Conservation (phyloP, 768 basidiomycete species). For the Scleroderma citrinum region DNA sequence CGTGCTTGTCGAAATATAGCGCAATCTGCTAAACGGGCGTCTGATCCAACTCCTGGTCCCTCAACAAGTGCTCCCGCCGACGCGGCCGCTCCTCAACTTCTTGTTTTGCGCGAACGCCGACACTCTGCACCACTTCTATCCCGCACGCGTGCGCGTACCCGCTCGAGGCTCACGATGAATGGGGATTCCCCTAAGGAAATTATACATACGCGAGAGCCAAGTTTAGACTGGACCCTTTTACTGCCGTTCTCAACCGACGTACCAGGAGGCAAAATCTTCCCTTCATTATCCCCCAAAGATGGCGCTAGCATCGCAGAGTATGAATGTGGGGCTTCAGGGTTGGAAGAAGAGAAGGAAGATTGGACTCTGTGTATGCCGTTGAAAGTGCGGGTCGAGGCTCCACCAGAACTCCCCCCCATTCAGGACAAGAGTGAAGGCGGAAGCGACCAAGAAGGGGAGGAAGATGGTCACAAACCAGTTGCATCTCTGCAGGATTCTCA, state of each 20-base stretch:
- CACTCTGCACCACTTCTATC: constrained; percentile 26
- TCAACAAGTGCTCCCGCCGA: not conserved
- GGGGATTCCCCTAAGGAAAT: not conserved
- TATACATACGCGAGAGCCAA: not conserved
- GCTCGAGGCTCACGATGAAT: not conserved
- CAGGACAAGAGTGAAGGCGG: not conserved
- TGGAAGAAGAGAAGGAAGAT: constrained; percentile 18
- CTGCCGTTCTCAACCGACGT: constrained; percentile 25
- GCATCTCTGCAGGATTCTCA: not conserved
- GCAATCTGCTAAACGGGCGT: not conserved
- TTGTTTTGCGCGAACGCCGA: constrained; percentile 24
- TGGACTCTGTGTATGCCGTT: constrained; percentile 31
- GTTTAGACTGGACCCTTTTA: constrained; percentile 25
- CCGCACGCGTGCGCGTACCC: not conserved
- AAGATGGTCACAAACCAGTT: not conserved
- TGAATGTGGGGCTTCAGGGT: not conserved
- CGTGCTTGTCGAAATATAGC: too few species aligned
- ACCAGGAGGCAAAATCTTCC: constrained; percentile 17
- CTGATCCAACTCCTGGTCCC: not conserved
- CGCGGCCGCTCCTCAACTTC: constrained; percentile 9
- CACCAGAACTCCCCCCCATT: not conserved
- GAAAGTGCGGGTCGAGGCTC: constrained; percentile 7
- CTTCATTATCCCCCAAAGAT: not conserved
- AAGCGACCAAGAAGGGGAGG: constrained; percentile 1
- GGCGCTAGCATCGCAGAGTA: not conserved